Base-by-base conservation (phyloP, 2,329 filamentous ascomycete species). In the Nannizziopsis arthrosporioides region DNA sequence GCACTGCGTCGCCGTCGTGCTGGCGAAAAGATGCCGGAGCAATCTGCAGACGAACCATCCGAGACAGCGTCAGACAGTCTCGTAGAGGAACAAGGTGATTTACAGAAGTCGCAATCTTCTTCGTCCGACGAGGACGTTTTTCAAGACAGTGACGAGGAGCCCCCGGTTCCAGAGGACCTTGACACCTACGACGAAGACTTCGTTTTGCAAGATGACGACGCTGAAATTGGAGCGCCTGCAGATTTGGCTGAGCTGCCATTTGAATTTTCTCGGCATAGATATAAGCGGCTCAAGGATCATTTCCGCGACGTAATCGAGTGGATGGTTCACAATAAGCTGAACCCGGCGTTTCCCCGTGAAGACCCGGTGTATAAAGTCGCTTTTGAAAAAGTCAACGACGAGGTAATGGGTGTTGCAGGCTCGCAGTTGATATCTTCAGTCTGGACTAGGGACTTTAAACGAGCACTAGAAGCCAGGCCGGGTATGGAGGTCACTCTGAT, bases 311-410 rank as follows among this genome's bases (percentile, higher is more conserved):
- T 78, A 0, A 72, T 90, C 1, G 83, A 87, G 60, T 90, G 84
- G 84, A 82, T 89, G 66, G 80, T 90, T 2, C 83, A 87, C 57
- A 84, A 84, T 59, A 81, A 82, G 56, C 73, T 92, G 44, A 82
- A 88, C 55, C 84, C 84, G 0, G 77, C 72, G 0, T 89, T 88
- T 57, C 67, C 75, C 9, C 73, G 74, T 14, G 67, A 75, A 4
- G 77, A 85, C 51, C 70, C 76, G 6, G 68, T 87, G 10, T 92
- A 87, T 62, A 58, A 66, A 10, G 70, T 84, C 19, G 80, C 84
- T 0, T 88, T 87, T 69, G 68, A 68, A 42, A 86, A 85, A 58
- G 70, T 90, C 0, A 76, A 85, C 54, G 78, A 84, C 54, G 82
- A 88, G 60, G 77, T 85, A 11, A 72, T 70, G 35, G 82, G 78